Base-by-base conservation (phyloP, 73 alveolate species). In the Paraurostyla sp. region DNA sequence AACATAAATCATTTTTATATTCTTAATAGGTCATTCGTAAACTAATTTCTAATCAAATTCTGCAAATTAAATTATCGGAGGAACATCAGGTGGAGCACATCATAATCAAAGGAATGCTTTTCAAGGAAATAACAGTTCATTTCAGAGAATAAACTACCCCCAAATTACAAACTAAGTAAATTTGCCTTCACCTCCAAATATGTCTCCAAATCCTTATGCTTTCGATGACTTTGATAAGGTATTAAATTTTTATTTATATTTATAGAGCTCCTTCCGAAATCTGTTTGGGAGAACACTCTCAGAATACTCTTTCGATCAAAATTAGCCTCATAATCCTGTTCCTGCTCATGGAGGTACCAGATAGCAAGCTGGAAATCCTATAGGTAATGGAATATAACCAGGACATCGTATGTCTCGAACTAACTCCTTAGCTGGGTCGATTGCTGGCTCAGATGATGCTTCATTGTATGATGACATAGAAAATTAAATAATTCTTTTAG, bases 151-250 rank as follows among this genome's bases (percentile, higher is more conserved):
- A 45, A 73, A 45, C 48, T 73, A 32, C 71, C 87, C 87, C 46
- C 33, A 73, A 33, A n/a, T 73, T 22, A 73, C 87, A 4, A 73
- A 73, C 35, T 50, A 45, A 50, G 46, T 73, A 50, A 73, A 25
- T 36, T 22, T 73, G 9, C 41, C 29, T 29, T 4, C 86, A 23
- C 89, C 89, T 23, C 80, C 80, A 1, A 50, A 52, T 54, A 51
- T 78, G 76, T 78, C 89, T 13, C 89, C 89, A 51, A 78, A 78
- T 54, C 89, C 89, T 20, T 78, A 78, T 51, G 62, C 62, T 0
- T 52, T 51, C 52, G 89, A 52, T 13, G 89, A 54, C 9, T 50
- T 43, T 54, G 89, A 78, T 52, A 78, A 54, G 59, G 89, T 78
- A 78, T 6, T 48, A 48, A 48, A n/a, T 46, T 48, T 46, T 48